These are phyloP conservation scores for Sclerotinia spermophila DNA, from an alignment of 2,329 filamentous ascomycete species.

Conservation along the genomic window DNA sequence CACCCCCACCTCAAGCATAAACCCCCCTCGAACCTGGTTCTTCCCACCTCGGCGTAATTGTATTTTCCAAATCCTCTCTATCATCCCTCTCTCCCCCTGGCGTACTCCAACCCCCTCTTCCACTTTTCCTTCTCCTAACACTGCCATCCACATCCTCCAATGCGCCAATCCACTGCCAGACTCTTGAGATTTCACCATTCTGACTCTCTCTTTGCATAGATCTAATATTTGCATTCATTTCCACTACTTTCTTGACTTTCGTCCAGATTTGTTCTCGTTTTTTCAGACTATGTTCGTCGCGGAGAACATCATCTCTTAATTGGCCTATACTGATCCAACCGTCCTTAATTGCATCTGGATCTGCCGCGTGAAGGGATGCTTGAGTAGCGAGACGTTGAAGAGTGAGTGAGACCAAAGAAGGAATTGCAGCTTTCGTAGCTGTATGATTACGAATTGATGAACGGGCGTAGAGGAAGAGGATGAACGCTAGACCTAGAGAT, in stretches of 20 bases:
- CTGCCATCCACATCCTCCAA: conserved; percentile 40
- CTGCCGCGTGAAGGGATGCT: conserved; percentile 70
- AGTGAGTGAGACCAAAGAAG: conserved; percentile 77
- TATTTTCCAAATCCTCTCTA: neutral
- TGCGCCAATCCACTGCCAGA: conserved; percentile 69
- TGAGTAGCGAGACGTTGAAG: conserved; percentile 79
- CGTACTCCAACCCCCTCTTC: conserved; percentile 41
- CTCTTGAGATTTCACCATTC: conserved; percentile 62
- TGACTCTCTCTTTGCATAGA: conserved; percentile 65
- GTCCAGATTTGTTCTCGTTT: conserved; percentile 82
- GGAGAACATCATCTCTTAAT: conserved; percentile 83
- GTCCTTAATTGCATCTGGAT: conserved; percentile 62
- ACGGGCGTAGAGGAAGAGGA: conserved; percentile 59
- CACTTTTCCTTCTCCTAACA: conserved; percentile 47
- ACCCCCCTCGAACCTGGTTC: conserved; percentile 25
- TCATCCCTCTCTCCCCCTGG: conserved; percentile 18
- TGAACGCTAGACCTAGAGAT: conserved; percentile 52
- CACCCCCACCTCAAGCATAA: neutral
- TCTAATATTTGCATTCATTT: conserved; percentile 89
- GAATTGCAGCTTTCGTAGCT: conserved; percentile 64
- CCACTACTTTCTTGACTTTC: conserved; percentile 77
- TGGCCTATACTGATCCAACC: conserved; percentile 84
- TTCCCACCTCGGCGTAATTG: conserved; percentile 32
- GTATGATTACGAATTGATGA: conserved; percentile 59
- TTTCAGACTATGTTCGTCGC: conserved; percentile 71